These are phyloP conservation scores for Xylaria telfairii DNA, from an alignment of 495 filamentous ascomycete species.

Conservation along the genomic window DNA sequence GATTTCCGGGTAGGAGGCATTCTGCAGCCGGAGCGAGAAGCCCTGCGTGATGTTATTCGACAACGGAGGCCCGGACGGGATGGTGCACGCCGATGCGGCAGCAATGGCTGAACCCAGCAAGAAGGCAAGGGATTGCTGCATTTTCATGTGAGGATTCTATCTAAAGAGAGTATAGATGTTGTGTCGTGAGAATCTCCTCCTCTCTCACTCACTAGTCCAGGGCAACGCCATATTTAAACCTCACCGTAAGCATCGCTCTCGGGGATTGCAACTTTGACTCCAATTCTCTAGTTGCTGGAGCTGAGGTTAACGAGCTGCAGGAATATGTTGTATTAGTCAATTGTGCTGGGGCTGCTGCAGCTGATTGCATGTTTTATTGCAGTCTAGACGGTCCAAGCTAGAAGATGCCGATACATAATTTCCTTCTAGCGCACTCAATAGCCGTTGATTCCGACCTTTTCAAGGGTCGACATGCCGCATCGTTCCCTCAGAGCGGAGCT, in stretches of 20 bases:
- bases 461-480: slow-evolving; percentile 3
- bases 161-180: not conserved
- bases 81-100: slow-evolving; percentile 45
- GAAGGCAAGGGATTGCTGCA: slow-evolving; percentile 23
- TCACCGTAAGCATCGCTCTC: not conserved
- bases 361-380: slow-evolving; percentile 24
- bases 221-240: slow-evolving; percentile 22
- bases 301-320: slow-evolving; percentile 12
- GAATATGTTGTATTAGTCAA: not conserved
- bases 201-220: not conserved
- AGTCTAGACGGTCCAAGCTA: slow-evolving; percentile 18
- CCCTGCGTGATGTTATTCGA: slow-evolving; percentile 48
- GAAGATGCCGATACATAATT: not conserved
- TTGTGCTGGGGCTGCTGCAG: slow-evolving; percentile 4
- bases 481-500: slow-evolving; percentile 7
- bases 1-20: slow-evolving; percentile 52
- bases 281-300: not conserved
- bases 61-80: slow-evolving; percentile 41
- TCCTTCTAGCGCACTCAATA: slow-evolving; percentile 9
- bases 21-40: slow-evolving; percentile 58
- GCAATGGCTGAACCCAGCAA: slow-evolving; percentile 34
- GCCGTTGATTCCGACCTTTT: not conserved
- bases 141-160: slow-evolving; percentile 14
- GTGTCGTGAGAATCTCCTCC: not conserved
- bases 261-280: slow-evolving; percentile 14